phyloP scores from a whole-genome alignment of 306 rosid genomes.

The Mucuna pruriens region DNA sequence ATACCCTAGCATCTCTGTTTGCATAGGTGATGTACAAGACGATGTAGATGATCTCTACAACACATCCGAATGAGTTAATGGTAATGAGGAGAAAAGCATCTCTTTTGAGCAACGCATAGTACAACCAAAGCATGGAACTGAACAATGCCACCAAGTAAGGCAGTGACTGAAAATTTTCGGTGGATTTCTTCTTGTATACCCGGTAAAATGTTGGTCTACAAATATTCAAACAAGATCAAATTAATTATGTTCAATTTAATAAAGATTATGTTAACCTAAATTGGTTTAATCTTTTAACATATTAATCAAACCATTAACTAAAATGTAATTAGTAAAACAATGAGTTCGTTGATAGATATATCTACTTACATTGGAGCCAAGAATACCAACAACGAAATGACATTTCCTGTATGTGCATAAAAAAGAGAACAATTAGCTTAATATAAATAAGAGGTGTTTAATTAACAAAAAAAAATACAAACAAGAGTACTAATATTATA shows the following conservation, averaged over 20 bases:
- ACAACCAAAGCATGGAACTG: constrained; percentile 71
- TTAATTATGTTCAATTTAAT: not conserved
- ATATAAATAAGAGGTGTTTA: not conserved
- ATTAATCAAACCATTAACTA: not conserved
- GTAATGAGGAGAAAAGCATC: constrained; percentile 63
- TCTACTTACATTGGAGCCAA: constrained; percentile 75
- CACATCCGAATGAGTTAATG: constrained; percentile 69
- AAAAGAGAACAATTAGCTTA: not conserved
- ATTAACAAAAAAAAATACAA: too few species aligned
- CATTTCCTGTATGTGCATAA: constrained; percentile 54
- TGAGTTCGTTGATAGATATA: not conserved
- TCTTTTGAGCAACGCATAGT: constrained; percentile 59
- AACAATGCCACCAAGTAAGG: constrained; percentile 74
- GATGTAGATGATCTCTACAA: constrained; percentile 58
- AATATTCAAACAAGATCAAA: not conserved
- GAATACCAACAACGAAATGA: constrained; percentile 74
- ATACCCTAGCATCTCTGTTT: constrained; percentile 53
- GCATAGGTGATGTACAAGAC: constrained; percentile 57
- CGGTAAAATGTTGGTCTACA: constrained; percentile 68
- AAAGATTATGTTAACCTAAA: not conserved
- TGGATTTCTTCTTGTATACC: constrained; percentile 66
- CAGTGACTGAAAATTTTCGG: constrained; percentile 67
- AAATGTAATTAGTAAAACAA: not conserved
- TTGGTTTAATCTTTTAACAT: too few species aligned
- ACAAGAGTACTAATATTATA: too few species aligned